A percentile compares a stretch with the other conserved stretches of the same genome.
Conservation (phyloP, 192 early-diverging fungal species). For the Linnemannia schmuckeri region DNA sequence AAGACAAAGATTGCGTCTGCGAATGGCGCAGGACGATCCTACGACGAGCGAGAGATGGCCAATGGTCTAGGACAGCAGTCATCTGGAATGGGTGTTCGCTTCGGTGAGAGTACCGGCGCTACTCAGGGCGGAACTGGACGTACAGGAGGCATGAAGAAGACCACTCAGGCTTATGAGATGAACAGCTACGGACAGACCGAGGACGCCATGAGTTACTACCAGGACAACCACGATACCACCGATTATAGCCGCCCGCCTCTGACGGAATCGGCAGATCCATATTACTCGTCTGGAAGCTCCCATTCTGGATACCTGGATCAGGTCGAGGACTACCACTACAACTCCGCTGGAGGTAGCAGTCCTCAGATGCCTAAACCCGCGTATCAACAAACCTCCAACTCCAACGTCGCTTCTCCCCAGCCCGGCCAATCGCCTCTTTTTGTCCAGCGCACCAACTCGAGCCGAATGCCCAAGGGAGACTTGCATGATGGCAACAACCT, state of each 20-base stretch:
- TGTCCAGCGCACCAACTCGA: conserved; percentile 35
- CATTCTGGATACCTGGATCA: conserved; percentile 44
- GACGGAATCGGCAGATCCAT: conserved; percentile 33
- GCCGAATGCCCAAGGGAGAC: conserved; percentile 33
- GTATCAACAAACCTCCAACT: conserved; percentile 11
- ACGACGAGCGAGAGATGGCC: conserved; percentile 27
- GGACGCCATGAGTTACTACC: not conserved
- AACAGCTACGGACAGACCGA: conserved; percentile 29
- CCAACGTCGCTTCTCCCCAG: conserved; percentile 14
- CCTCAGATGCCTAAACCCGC: conserved; percentile 24
- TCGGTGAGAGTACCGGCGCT: conserved; percentile 24
- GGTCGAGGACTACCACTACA: conserved; percentile 29
- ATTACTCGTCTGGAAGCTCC: conserved; percentile 51
- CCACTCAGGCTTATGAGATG: conserved; percentile 37
- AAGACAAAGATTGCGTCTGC: conserved; percentile 40
- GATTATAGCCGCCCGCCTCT: conserved; percentile 48
- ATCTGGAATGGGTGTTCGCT: conserved; percentile 29
- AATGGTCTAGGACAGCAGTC: not conserved
- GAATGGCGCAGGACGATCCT: conserved; percentile 49
- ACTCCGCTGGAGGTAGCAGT: not conserved
- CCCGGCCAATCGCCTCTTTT: conserved; percentile 19
- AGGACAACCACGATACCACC: conserved; percentile 38
- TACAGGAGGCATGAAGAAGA: conserved; percentile 48
- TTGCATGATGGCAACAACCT: conserved; percentile 37
- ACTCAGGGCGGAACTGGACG: conserved; percentile 18